phyloP scores from a whole-genome alignment of 1,284 basidiomycete species.

The Afroboletus lepidellus region DNA sequence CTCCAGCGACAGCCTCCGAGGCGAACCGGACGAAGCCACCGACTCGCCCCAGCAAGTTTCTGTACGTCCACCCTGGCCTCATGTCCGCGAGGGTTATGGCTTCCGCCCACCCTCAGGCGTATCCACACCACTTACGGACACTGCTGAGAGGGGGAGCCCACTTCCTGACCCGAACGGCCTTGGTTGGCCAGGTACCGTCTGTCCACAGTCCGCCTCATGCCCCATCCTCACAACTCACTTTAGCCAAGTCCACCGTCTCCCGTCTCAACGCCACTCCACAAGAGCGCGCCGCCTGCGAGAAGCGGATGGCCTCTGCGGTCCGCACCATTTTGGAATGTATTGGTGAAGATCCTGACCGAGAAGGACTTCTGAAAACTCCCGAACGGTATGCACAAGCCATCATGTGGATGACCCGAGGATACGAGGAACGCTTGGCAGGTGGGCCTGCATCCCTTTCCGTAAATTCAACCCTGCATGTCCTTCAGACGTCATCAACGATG shows the following conservation, averaged over 20 bases:
- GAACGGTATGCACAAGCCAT: slow-evolving; percentile 96
- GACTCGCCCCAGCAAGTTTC: slow-evolving; percentile 16
- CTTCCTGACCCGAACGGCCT: slow-evolving; percentile 86
- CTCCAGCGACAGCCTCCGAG: slow-evolving; percentile 8
- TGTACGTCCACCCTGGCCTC: slow-evolving; percentile 29
- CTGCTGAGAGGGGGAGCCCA: slow-evolving; percentile 35
- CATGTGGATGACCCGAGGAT: slow-evolving; percentile 99
- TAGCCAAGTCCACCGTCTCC: slow-evolving; percentile 88
- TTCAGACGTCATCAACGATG: slow-evolving; percentile 96
- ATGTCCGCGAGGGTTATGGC: slow-evolving; percentile 73
- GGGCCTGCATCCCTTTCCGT: slow-evolving; percentile 16
- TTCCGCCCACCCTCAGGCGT: slow-evolving; percentile 70
- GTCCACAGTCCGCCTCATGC: slow-evolving; percentile 4
- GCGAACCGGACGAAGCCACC: slow-evolving; percentile 1
- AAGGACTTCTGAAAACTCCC: slow-evolving; percentile 89
- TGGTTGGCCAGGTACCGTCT: slow-evolving; percentile 84
- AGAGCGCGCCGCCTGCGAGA: slow-evolving; percentile 72
- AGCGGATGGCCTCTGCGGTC: slow-evolving; percentile 82
- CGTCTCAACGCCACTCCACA: slow-evolving; percentile 77
- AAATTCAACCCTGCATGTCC: slow-evolving; percentile 7
- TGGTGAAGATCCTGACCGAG: slow-evolving; percentile 95
- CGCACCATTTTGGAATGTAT: slow-evolving; percentile 95
- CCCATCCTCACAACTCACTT: slow-evolving; percentile 10
- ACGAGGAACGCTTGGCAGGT: slow-evolving; percentile 93
- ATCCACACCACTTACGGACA: slow-evolving; percentile 55